phyloP scores from a whole-genome alignment of 2,329 filamentous ascomycete genomes.

The Ophiostoma ulmi region DNA sequence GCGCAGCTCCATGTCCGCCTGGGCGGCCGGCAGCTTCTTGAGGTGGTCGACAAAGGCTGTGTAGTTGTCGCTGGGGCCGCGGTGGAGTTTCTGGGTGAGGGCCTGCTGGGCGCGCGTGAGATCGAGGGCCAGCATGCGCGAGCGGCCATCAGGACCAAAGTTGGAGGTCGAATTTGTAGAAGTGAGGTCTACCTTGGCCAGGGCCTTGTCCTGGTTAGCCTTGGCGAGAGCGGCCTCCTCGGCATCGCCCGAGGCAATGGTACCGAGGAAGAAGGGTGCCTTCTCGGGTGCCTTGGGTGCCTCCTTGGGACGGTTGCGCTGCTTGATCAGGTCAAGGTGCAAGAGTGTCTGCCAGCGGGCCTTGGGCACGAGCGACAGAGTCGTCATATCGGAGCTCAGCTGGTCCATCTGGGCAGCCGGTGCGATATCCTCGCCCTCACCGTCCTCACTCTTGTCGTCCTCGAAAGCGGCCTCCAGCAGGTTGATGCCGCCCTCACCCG shows the following conservation, averaged over 20 bases:
- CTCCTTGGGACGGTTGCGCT: conserved; percentile 90
- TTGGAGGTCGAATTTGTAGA: neutral
- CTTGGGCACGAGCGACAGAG: conserved; percentile 81
- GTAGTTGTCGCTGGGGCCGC: conserved; percentile 23
- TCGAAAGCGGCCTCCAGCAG: conserved; percentile 70
- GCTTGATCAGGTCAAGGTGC: conserved; percentile 85
- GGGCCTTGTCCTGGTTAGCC: neutral
- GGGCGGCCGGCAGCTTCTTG: conserved; percentile 73
- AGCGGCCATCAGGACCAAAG: conserved; percentile 36
- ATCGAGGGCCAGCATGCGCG: conserved; percentile 66
- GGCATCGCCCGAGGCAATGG: conserved; percentile 25
- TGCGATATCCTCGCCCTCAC: conserved; percentile 50
- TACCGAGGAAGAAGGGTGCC: conserved; percentile 53
- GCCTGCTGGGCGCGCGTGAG: conserved; percentile 51
- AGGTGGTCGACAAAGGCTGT: conserved; percentile 69
- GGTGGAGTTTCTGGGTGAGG: conserved; percentile 54
- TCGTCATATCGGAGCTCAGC: conserved; percentile 76
- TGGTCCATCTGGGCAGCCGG: conserved; percentile 63
- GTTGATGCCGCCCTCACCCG: conserved; percentile 73
- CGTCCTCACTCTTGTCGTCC: conserved; percentile 39
- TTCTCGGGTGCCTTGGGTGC: conserved; percentile 88
- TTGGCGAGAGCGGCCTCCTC: conserved; percentile 19
- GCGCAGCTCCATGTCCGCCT: conserved; percentile 84
- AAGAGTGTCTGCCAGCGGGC: conserved; percentile 91
- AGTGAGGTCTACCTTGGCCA: conserved; percentile 25